Evolutionary conservation across 73 alveolate species (phyloP).

Genomic region (Tetrahymena thermophila): DNA sequence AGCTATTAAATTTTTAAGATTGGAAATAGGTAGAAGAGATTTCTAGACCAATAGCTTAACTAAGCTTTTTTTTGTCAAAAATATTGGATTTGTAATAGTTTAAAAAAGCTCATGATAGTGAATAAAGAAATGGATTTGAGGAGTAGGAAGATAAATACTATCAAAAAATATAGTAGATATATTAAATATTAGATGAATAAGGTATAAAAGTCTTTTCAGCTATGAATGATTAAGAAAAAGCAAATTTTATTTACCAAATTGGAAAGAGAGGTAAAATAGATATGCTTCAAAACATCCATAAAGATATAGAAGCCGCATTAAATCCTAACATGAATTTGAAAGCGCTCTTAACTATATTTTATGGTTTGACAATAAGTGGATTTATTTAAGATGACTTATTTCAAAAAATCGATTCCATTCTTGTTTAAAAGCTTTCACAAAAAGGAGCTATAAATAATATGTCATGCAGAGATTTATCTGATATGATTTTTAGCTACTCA

Average conservation of each 20-base stretch:
- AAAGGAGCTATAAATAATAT: background rate
- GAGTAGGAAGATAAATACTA: background rate
- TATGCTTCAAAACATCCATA: background rate
- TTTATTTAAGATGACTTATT: background rate
- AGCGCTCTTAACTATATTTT: background rate
- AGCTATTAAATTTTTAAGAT: background rate
- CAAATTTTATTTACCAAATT: background rate
- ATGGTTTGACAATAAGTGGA: background rate
- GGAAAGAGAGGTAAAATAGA: background rate
- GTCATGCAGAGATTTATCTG: background rate
- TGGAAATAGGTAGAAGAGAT: background rate
- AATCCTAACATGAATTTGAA: background rate
- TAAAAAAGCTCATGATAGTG: background rate
- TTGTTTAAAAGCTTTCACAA: background rate
- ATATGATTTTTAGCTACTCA: background rate
- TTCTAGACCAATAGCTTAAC: background rate
- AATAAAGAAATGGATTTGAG: background rate
- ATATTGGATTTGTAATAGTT: background rate
- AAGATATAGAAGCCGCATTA: background rate
- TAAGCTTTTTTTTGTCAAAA: background rate
- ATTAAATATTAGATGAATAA: background rate
- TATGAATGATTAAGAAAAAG: background rate
- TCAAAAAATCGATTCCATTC: background rate
- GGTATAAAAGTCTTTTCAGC: background rate
- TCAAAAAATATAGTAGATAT: background rate